Evolutionary conservation across 2,329 filamentous ascomycete genomes (phyloP), one percentile per base, ranked within the genome.

Genomic region (Leptographium lundbergii): DNA sequence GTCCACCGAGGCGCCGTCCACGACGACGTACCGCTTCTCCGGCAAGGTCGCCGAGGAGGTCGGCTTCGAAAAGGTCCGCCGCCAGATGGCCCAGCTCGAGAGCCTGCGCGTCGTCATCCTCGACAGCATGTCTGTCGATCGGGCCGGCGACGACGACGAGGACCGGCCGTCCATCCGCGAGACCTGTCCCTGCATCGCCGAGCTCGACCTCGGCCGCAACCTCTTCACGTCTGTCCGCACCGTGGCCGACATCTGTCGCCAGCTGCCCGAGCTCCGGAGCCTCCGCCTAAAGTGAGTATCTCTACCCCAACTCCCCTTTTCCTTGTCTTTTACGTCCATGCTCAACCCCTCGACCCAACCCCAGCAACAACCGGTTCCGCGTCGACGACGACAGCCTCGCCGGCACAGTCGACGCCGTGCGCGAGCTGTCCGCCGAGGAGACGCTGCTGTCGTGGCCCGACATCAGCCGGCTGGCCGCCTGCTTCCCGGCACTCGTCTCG

Each of bases 11-110:
- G n/a, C 48, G 48, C 14, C 2, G 14, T 2, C 32, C 61, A 65
- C 42, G 65, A 67, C 54, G 57, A 61, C 54, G 62, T 87, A 95
- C 62, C 74, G 77, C 58, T 86, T 78, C 78, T 95, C 77, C 73
- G 88, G 72, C 45, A 97, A 97, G 72, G 81, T 91, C 22, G 92
- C 89, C 6, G 88, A 97, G 73, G 92, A 97, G 73, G 83, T 97
- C 39, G 94, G 94, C 34, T 97, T 97, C 66, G 91, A 95, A 65
- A 96, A 96, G 76, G 89, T 96, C 64, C 83, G 87, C 51, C 81
- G 81, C 64, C 84, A 91, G 71, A 85, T 95, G 67, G 87, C 91
- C 65, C 77, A 87, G 67, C 76, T 97, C 36, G 77, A 86, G 58
- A 88, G 94, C 66, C 78, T 97, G 61, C 86, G 81, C 64, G 85